phyloP scores from a whole-genome alignment of 352 stramenopile genomes.

The Globisporangium abappressorium region DNA sequence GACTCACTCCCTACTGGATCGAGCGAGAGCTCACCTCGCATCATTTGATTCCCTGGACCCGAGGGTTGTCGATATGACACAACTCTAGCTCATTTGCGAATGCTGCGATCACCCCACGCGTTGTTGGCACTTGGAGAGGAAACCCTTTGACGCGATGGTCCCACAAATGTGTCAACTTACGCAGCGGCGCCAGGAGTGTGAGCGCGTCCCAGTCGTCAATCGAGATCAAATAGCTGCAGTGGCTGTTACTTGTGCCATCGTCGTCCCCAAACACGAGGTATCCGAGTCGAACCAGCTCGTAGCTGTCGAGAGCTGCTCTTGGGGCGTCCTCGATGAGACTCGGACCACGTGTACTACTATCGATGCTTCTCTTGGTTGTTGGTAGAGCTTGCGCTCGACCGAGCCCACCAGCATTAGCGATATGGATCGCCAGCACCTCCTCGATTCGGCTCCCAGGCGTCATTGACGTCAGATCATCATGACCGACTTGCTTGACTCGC shows the following conservation, averaged over 20 bases:
- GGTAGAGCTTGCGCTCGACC: not conserved
- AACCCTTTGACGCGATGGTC: not conserved
- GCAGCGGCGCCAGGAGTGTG: not conserved
- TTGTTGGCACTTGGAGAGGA: not conserved
- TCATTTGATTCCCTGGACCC: not conserved
- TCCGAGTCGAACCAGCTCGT: slow-evolving; percentile 16
- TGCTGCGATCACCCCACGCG: not conserved
- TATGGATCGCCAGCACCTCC: not conserved
- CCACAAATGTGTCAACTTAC: not conserved
- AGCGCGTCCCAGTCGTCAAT: slow-evolving; percentile 15
- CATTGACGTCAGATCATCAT: too few relatives aligned
- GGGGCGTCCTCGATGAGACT: not conserved
- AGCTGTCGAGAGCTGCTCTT: slow-evolving; percentile 10
- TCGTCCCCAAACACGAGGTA: slow-evolving; percentile 23
- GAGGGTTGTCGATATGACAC: not conserved
- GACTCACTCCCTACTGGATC: too few relatives aligned
- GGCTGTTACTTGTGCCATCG: too few relatives aligned
- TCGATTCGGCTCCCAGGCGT: not conserved
- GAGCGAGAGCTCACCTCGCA: not conserved
- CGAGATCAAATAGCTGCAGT: slow-evolving; percentile 16
- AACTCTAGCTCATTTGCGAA: not conserved
- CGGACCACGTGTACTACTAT: not conserved
- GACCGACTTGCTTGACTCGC: not conserved
- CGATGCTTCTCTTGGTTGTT: not conserved
- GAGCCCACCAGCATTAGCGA: not conserved